Conservation (phyloP, 768 basidiomycete genomes). For the Mycena vulgaris region DNA sequence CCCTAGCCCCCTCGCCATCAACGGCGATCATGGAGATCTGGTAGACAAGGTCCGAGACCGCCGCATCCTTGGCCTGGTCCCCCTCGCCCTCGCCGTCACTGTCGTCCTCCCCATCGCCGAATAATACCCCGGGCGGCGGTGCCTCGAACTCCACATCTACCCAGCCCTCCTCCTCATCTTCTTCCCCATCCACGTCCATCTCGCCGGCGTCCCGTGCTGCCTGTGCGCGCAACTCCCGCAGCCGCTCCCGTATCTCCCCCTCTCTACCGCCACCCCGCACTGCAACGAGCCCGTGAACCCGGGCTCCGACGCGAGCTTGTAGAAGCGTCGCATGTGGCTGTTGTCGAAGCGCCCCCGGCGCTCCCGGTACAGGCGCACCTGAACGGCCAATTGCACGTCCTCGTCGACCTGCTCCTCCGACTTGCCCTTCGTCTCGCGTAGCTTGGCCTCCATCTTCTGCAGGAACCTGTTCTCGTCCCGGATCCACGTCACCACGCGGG, state of each 20-base stretch:
- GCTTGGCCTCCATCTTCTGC: not conserved
- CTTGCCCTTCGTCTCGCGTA: not conserved
- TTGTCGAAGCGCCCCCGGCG: slow-evolving; percentile 11
- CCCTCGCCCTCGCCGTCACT: slow-evolving; percentile 2
- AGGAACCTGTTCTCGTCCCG: not conserved
- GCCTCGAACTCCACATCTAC: slow-evolving; percentile 3
- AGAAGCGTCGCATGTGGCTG: slow-evolving; percentile 9
- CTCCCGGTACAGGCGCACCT: slow-evolving; percentile 15
- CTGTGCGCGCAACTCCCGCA: not conserved
- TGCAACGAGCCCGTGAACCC: slow-evolving; percentile 17
- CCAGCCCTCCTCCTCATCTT: not conserved
- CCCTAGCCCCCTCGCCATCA: too few species aligned
- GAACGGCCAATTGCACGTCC: not conserved
- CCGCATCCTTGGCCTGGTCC: not conserved
- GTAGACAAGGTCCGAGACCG: not conserved
- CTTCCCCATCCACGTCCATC: too few species aligned
- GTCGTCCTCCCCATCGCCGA: not conserved
- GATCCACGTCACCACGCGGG: too few species aligned
- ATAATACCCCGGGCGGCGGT: too few species aligned
- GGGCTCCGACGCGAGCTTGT: not conserved
- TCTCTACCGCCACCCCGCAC: slow-evolving; percentile 8
- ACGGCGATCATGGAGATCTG: too few species aligned
- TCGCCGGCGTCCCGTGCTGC: too few species aligned
- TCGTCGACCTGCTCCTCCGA: too few species aligned
- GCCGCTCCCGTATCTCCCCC: not conserved